Evolutionary conservation across 768 basidiomycete species (phyloP).

Genomic region (Lactarius akahatsu): DNA sequence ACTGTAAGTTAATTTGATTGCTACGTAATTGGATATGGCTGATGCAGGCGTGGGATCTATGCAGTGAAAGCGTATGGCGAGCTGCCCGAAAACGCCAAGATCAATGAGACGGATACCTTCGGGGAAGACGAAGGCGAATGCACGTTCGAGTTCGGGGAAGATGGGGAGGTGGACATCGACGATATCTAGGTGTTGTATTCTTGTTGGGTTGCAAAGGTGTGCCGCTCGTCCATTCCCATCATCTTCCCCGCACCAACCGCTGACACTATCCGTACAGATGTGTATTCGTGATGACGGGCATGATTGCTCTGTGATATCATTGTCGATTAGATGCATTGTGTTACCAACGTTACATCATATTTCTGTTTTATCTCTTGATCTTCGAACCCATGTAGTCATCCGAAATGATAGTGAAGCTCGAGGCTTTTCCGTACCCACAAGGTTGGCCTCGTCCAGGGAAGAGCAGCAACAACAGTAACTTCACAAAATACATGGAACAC

Average conservation of each 20-base stretch:
- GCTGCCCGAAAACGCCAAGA: constrained; percentile 92
- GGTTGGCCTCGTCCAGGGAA: neutral
- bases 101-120: constrained; percentile 94
- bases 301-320: constrained; percentile 25
- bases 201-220: constrained; percentile 27
- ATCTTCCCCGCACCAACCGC: neutral
- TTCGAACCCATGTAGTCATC: neutral
- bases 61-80: constrained; percentile 97
- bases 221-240: neutral
- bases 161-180: constrained; percentile 86
- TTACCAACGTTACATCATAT: constrained; percentile 15
- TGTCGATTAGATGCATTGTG: constrained; percentile 28
- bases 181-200: constrained; percentile 74
- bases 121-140: constrained; percentile 90
- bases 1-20: constrained; percentile 45
- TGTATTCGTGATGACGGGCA: constrained; percentile 26
- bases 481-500: neutral
- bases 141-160: constrained; percentile 87
- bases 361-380: neutral
- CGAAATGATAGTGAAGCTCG: constrained; percentile 2
- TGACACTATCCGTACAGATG: constrained; percentile 5
- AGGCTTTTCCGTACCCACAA: neutral
- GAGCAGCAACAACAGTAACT: neutral
- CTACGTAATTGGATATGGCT: neutral
- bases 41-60: constrained; percentile 3